Conservation (phyloP, 2,329 filamentous ascomycete species). For the Colletotrichum sp. region DNA sequence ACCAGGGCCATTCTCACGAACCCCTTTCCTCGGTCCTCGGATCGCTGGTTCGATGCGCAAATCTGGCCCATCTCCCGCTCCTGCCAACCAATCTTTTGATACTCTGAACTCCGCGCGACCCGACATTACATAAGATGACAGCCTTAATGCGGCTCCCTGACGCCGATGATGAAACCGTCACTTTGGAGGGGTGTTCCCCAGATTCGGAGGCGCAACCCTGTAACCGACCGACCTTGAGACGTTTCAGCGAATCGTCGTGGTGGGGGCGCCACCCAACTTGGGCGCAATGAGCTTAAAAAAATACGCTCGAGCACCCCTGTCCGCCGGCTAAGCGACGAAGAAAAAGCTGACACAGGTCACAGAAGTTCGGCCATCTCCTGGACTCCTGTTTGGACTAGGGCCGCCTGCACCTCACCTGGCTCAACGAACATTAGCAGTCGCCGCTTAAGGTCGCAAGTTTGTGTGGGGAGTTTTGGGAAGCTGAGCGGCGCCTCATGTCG, state of each 20-base stretch:
- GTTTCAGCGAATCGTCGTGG: slow-evolving; percentile 16
- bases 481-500: not conserved
- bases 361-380: not conserved
- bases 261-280: not conserved
- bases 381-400: slow-evolving; percentile 13
- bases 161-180: not conserved
- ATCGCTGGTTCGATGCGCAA: not conserved
- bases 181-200: not conserved
- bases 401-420: not conserved
- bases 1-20: not conserved
- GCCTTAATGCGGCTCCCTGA: not conserved
- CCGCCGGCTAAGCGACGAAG: not conserved
- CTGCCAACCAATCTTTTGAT: slow-evolving; percentile 10
- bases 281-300: not conserved
- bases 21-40: not conserved
- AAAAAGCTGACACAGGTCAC: slow-evolving; percentile 3
- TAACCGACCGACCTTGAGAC: slow-evolving; percentile 10
- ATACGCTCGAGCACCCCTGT: not conserved
- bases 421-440: not conserved
- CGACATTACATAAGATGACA: not conserved
- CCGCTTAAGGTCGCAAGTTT: slow-evolving; percentile 1
- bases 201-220: slow-evolving; percentile 11
- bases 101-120: not conserved
- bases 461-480: slow-evolving; percentile 1
- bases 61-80: slow-evolving; percentile 11